Base-by-base conservation (phyloP, 139 green algal species). In the Penium margaritaceum region DNA sequence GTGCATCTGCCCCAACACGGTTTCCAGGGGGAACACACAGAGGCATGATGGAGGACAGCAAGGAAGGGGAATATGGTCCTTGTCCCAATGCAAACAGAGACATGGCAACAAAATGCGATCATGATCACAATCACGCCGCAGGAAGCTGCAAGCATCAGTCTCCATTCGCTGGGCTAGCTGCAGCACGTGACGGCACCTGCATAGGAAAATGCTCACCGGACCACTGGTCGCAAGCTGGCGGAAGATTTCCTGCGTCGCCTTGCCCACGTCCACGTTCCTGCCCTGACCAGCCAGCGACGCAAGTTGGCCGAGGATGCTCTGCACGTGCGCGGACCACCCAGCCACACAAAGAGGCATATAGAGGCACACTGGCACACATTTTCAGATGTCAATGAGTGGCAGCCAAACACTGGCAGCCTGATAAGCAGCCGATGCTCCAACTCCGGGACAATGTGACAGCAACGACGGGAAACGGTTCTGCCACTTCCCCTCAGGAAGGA, bases 221-320 rank as follows among this genome's bases (percentile, higher is more conserved):
- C 47, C 47, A 21, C n/a, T 33, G n/a, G 9, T 14, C n/a, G 63
- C 30, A 9, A 70, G 30, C 63, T 70, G 63, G 21, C 27, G 24
- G 21, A 70, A 54, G 19, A 70, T 34, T 32, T 70, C 63, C 29
- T 70, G 63, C n/a, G 63, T 43, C 6, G 41, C 41, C 41, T 54
- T 55, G 21, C 41, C 63, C 30, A 53, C 34, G 41, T 70, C 1
- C 21, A 55, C 3, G 30, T 24, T 70, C 27, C 41, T 3, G 47
- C 47, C 47, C 15, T 58, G 47, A n/a, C 47, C 47, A n/a, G n/a
- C n/a, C n/a, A n/a, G n/a, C n/a, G n/a, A n/a, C n/a, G n/a, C n/a
- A n/a, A 58, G n/a, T 58, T 58, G 47, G 27, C n/a, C 47, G 3
- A 58, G 15, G 7, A 58, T 58, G 47, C 29, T n/a, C 47, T 58